These are phyloP conservation scores for Cutaneotrichosporon sp. DNA, from an alignment of 1,284 basidiomycete species.

Conservation along the genomic window DNA sequence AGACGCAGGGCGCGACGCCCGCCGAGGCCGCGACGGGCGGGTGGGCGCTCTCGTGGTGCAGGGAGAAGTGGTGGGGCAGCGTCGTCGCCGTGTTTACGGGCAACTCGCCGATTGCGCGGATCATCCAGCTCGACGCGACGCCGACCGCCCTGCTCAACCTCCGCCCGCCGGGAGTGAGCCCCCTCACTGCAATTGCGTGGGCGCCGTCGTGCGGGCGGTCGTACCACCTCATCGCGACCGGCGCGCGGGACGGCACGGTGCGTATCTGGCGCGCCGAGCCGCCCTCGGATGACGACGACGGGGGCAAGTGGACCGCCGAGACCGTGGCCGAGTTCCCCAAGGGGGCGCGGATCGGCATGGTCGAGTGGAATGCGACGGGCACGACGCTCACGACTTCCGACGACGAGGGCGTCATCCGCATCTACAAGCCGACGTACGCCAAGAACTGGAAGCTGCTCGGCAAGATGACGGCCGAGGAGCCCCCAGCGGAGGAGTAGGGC, in stretches of 20 bases:
- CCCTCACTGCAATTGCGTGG: conserved; percentile 82
- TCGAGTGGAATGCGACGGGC: conserved; percentile 63
- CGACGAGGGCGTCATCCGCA: conserved; percentile 80
- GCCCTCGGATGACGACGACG: conserved; percentile 39
- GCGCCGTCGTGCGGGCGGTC: conserved; percentile 86
- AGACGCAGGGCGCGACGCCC: conserved; percentile 15
- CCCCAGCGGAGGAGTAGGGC: conserved; percentile 34
- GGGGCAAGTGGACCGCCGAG: conserved; percentile 65
- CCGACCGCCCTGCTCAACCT: conserved; percentile 50
- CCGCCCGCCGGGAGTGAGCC: conserved; percentile 32
- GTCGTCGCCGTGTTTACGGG: conserved; percentile 75
- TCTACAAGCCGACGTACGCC: conserved; percentile 72
- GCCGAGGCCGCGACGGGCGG: conserved; percentile 72
- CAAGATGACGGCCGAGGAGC: conserved; percentile 53
- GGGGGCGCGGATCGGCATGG: conserved; percentile 83
- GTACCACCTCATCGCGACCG: conserved; percentile 88
- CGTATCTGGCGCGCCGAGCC: conserved; percentile 77
- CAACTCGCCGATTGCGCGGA: conserved; percentile 68
- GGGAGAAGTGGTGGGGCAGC: conserved; percentile 90
- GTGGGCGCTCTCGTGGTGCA: conserved; percentile 91
- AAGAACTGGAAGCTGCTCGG: conserved; percentile 53
- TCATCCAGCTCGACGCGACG: conserved; percentile 55
- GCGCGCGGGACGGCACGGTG: conserved; percentile 78
- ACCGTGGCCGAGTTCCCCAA: conserved; percentile 79
- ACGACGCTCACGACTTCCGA: conserved; percentile 85